A percentile compares a stretch with the other conserved stretches of the same genome.
These are phyloP conservation scores for Spencermartinsiella europaea DNA, from an alignment of 805 yeast species.

Conservation along the genomic window DNA sequence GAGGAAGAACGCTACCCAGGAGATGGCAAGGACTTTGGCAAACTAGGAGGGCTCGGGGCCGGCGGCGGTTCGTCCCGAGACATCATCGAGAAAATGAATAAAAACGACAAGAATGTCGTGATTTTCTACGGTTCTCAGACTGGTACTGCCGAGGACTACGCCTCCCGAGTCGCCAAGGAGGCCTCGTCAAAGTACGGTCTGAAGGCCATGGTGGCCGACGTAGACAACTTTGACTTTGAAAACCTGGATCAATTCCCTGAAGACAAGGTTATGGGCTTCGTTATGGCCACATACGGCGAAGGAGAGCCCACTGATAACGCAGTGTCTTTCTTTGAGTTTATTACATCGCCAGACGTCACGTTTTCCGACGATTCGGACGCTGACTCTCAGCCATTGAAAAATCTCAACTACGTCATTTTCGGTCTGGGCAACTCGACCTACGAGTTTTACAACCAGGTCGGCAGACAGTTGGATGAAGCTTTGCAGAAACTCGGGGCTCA, in stretches of 20 bases:
- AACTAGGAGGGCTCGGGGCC: constrained; percentile 12
- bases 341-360: constrained; percentile 47
- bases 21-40: constrained; percentile 14
- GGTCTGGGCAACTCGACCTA: constrained; percentile 95
- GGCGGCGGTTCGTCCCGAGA: constrained; percentile 20
- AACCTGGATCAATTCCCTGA: constrained; percentile 59
- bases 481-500: constrained; percentile 63
- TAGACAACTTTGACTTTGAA: constrained; percentile 84
- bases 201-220: constrained; percentile 77
- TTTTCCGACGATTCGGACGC: constrained; percentile 34
- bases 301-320: constrained; percentile 98
- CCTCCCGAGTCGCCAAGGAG: constrained; percentile 85
- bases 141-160: constrained; percentile 97
- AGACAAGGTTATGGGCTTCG: constrained; percentile 60
- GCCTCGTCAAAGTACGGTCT: constrained; percentile 75
- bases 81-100: constrained; percentile 38
- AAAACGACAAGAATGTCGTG: constrained; percentile 66
- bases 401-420: constrained; percentile 66
- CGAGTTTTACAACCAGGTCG: constrained; percentile 84
- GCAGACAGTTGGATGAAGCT: constrained; percentile 47
- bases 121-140: constrained; percentile 94
- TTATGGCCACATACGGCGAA: constrained; percentile 94
- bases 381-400: constrained; percentile 38
- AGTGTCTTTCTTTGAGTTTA: constrained; percentile 67
- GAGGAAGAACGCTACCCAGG: constrained; percentile 19